Conservation (phyloP, 805 yeast genomes). For the Ogataea sp. region DNA sequence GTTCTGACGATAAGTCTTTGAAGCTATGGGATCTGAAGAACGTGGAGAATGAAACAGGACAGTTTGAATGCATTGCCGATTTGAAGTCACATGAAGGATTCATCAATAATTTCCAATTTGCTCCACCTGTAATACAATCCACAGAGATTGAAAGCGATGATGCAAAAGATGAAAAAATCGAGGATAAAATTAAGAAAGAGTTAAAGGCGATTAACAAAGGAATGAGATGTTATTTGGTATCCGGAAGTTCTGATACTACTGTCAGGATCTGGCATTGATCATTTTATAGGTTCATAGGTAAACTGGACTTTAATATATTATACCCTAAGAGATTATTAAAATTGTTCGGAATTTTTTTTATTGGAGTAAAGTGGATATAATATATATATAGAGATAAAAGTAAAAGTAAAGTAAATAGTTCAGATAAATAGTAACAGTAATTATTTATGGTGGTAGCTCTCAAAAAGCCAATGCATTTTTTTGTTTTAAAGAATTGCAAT, state of each 20-base stretch:
- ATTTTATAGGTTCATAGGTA: too few relatives aligned
- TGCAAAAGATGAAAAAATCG: constrained; percentile 5
- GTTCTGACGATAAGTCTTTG: constrained; percentile 73
- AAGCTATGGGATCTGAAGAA: constrained; percentile 71
- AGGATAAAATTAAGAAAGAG: constrained; percentile 6
- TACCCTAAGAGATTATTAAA: too few relatives aligned
- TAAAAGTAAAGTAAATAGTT: too few relatives aligned
- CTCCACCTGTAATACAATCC: constrained; percentile 28
- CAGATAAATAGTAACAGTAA: too few relatives aligned
- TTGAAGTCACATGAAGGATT: constrained; percentile 69
- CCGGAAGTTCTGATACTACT: constrained; percentile 55
- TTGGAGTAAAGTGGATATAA: too few relatives aligned
- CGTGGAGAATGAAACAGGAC: too few relatives aligned
- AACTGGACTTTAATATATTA: too few relatives aligned
- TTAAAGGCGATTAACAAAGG: constrained; percentile 29
- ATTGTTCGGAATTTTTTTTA: too few relatives aligned
- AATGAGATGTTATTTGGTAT: constrained; percentile 55
- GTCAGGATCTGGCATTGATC: constrained; percentile 21
- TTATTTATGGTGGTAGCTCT: too few relatives aligned
- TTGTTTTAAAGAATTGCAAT: too few relatives aligned
- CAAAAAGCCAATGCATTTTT: too few relatives aligned
- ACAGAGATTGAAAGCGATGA: constrained; percentile 4
- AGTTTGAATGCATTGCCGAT: constrained; percentile 30
- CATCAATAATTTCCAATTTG: constrained; percentile 54
- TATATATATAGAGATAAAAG: too few relatives aligned